A percentile compares a stretch with the other conserved stretches of the same genome.
Evolutionary conservation across 2,329 filamentous ascomycete genomes (phyloP).

Genomic region (Microcera coccophila): DNA sequence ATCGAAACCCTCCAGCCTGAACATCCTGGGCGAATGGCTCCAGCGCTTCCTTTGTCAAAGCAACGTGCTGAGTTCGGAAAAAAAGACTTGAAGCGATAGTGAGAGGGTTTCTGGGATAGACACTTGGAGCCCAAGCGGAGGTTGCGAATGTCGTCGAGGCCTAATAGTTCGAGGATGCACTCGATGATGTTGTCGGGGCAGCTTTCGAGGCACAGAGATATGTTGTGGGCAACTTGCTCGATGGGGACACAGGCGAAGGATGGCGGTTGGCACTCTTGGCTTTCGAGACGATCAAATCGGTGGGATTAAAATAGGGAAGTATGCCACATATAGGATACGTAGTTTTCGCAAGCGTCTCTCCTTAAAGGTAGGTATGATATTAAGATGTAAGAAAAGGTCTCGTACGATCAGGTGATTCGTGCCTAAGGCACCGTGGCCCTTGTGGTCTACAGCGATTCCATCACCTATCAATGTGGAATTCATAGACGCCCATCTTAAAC

Average conservation of each 20-base stretch:
- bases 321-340: background rate
- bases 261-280: background rate
- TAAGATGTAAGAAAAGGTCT: too few relatives aligned
- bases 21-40: background rate
- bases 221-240: background rate
- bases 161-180: background rate
- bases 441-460: too few relatives aligned
- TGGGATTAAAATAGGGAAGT: background rate
- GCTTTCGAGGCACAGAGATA: background rate
- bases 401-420: too few relatives aligned
- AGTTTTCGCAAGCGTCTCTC: too few relatives aligned
- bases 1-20: background rate
- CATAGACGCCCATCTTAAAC: too few relatives aligned
- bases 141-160: background rate
- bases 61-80: background rate
- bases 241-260: background rate
- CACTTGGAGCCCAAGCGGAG: background rate
- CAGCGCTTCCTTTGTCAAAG: background rate
- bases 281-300: background rate
- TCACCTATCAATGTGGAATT: too few relatives aligned
- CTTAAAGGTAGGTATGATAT: too few relatives aligned
- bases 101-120: background rate
- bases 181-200: background rate
- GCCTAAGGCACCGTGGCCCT: too few relatives aligned
- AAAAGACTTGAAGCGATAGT: background rate